These are phyloP conservation scores for Nicotiana attenuata DNA, from an alignment of 257 asterid genomes.

Conservation along the genomic window DNA sequence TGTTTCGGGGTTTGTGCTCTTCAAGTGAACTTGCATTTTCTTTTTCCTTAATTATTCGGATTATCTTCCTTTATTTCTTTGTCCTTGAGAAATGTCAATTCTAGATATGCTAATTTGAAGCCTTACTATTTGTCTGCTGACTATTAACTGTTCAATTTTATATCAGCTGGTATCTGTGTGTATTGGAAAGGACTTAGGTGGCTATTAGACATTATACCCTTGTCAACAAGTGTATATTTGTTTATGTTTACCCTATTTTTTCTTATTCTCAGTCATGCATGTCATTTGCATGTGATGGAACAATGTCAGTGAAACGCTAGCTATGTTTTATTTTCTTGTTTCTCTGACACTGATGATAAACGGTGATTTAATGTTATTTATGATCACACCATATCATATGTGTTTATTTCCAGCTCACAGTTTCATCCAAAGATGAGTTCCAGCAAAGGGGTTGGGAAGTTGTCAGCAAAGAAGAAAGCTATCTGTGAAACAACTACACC, in stretches of 20 bases:
- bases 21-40: not conserved
- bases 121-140: not conserved
- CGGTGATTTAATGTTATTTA: not conserved
- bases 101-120: not conserved
- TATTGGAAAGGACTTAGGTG: not conserved
- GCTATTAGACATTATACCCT: not conserved
- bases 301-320: not conserved
- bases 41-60: not conserved
- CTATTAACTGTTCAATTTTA: not conserved
- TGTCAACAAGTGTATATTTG: not conserved
- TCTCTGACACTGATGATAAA: too few relatives aligned
- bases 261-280: not conserved
- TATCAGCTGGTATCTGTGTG: not conserved
- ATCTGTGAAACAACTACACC: slow-evolving; percentile 21
- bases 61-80: not conserved
- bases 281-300: not conserved
- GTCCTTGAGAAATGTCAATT: not conserved
- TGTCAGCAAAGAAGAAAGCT: slow-evolving; percentile 26
- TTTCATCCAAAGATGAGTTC: slow-evolving; percentile 38
- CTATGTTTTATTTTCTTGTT: not conserved
- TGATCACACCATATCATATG: not conserved
- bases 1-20: not conserved
- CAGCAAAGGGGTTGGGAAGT: slow-evolving; percentile 25
- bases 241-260: not conserved
- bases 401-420: slow-evolving; percentile 6